A percentile compares a stretch with the other conserved stretches of the same genome.
Conservation (phyloP, 768 basidiomycete genomes). For the Plicaturopsis crispa region DNA sequence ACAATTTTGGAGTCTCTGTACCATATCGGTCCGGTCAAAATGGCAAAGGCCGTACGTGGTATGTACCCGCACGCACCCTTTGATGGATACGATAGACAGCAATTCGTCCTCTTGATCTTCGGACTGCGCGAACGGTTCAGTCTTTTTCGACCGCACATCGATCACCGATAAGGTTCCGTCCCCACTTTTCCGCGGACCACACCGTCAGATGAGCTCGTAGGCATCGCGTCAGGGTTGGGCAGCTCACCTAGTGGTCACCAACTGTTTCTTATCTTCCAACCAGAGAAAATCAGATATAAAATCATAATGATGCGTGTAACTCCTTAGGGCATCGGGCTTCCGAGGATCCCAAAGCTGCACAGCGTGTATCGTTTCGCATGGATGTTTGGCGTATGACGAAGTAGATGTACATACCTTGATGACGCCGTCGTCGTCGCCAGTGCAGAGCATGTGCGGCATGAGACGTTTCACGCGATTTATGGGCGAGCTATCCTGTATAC, state of each 20-base stretch:
- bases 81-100: constrained; percentile 78
- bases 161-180: constrained; percentile 92
- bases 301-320: constrained; percentile 86
- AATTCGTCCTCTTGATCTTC: constrained; percentile 97
- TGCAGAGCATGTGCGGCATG: constrained; percentile 64
- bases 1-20: constrained; percentile 69
- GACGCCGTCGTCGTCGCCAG: constrained; percentile 91
- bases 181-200: constrained; percentile 57
- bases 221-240: too few relatives aligned
- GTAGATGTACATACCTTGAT: constrained; percentile 58
- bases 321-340: constrained; percentile 50
- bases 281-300: constrained; percentile 92
- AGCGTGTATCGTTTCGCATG: background rate
- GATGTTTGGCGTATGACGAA: background rate
- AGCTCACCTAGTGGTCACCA: constrained; percentile 80
- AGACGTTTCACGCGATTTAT: constrained; percentile 81
- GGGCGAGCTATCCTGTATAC: constrained; percentile 47
- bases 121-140: constrained; percentile 73
- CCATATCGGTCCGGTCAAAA: constrained; percentile 5
- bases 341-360: constrained; percentile 89
- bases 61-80: constrained; percentile 41
- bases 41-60: constrained; percentile 4
- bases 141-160: constrained; percentile 79
- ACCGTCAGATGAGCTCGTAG: too few relatives aligned
- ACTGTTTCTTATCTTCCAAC: constrained; percentile 75